A percentile compares a stretch with the other conserved stretches of the same genome.
These are phyloP conservation scores for Tinospora cordifolia DNA, from an alignment of 164 flowering plant species.

Conservation along the genomic window DNA sequence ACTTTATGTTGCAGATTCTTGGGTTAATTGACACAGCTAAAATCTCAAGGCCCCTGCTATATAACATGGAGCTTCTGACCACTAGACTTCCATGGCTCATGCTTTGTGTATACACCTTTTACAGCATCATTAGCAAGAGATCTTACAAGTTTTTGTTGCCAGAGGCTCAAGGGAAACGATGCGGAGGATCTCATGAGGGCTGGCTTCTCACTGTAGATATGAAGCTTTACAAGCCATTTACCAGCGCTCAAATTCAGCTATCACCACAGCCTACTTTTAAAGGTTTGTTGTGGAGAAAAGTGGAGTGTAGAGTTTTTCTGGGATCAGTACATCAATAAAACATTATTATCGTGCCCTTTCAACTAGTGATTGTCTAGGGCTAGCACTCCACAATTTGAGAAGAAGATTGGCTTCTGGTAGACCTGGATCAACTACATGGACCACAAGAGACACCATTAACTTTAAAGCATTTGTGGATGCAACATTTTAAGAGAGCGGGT, in stretches of 20 bases:
- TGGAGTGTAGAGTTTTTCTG: background rate
- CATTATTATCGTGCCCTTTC: background rate
- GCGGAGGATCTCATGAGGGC: background rate
- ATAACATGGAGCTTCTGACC: background rate
- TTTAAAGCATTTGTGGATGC: background rate
- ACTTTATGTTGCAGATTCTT: slow-evolving; percentile 56
- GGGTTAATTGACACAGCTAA: slow-evolving; percentile 66
- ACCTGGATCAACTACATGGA: background rate
- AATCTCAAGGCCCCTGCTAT: background rate
- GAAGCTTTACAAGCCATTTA: background rate
- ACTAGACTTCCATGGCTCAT: background rate
- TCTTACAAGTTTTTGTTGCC: background rate
- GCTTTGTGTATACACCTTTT: background rate
- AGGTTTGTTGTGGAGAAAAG: background rate
- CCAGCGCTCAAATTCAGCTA: background rate
- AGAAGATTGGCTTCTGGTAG: background rate
- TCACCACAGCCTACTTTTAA: background rate
- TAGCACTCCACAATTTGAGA: background rate
- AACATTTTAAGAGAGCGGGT: background rate
- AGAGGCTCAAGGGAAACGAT: background rate
- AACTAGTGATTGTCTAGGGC: background rate
- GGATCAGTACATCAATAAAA: background rate
- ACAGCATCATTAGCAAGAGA: background rate
- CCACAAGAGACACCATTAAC: background rate
- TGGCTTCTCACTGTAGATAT: background rate